Percentiles rank a stretch among this genome's conserved stretches.
Conservation (phyloP, 208 protist species). For the Trichomonas vaginalis region DNA sequence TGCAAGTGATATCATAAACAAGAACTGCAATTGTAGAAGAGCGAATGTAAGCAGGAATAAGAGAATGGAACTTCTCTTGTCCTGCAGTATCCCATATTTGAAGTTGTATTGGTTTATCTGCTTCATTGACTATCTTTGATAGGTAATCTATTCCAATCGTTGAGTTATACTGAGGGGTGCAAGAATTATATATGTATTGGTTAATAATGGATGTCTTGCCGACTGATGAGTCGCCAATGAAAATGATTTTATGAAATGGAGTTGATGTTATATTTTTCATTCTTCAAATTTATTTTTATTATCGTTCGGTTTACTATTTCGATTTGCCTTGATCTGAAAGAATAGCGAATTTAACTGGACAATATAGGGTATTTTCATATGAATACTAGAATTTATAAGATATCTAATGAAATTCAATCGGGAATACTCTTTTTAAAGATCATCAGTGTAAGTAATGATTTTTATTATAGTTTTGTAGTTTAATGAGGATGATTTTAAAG, state of each 20-base stretch:
- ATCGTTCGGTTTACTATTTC: background rate
- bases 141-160: background rate
- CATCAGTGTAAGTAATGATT: too few species aligned
- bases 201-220: conserved; percentile 12
- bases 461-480: too few species aligned
- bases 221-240: background rate
- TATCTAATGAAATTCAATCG: too few species aligned
- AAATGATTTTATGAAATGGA: background rate
- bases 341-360: too few species aligned
- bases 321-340: too few species aligned
- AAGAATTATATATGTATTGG: background rate
- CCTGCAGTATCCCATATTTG: conserved; percentile 11
- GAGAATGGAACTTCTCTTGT: background rate
- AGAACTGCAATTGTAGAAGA: background rate
- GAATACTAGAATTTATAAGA: too few species aligned
- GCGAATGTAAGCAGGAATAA: background rate
- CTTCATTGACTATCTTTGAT: background rate
- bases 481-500: too few species aligned
- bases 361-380: too few species aligned
- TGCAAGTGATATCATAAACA: conserved; percentile 2
- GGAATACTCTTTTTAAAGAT: too few species aligned
- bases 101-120: background rate
- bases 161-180: background rate
- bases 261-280: background rate
- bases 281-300: too few species aligned